Evolutionary conservation across 805 yeast species (phyloP), one percentile per base, ranked within the genome.

Genomic region (Candida xyloterini): DNA sequence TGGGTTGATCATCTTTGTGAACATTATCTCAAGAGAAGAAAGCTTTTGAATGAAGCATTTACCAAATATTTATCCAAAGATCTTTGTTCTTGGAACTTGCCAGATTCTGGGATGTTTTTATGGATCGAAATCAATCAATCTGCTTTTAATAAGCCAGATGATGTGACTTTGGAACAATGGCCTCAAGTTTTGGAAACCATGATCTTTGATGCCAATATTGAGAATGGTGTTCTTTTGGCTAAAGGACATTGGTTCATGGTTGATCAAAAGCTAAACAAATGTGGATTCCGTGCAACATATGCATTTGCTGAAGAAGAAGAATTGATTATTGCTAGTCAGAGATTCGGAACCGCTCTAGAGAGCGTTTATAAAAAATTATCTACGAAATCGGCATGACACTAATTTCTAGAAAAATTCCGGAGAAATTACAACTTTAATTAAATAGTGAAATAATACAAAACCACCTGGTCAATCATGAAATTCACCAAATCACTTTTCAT

Each of bases 1-100:
- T 86, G 95, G 95, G 69, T 86, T 56, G 65, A 70, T 32, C 74
- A 74, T 36, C 65, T 85, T 43, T 71, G 87, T 40, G 65, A 59
- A 8, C 76, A 79, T 56, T 85, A 85, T 64, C 70, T 78, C 18
- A 70, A 64, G 38, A 79, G 89, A 60, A 73, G 90, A 55, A 79
- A 80, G 69, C 25, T 48, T 7, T 69, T 86, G 47, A 65, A 80
- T 38, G 71, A 71, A 30, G 69, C 79, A 0, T 63, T 86, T 27
- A 62, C 65, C 42, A 62, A 63, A 30, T 61, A 68, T 47, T 62
- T 76, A 48, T 77, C 84, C 1, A 44, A 54, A 30, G 70, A 73
- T 32, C 61, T 73, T 9, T 61, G 65, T 27, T 47, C 63, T 8
- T 70, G 62, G 59, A 64, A 68, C 23, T 68, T 71, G 3, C 73